These are phyloP conservation scores for Metarhizium anisopliae DNA, from an alignment of 2,329 filamentous ascomycete genomes.

Conservation along the genomic window DNA sequence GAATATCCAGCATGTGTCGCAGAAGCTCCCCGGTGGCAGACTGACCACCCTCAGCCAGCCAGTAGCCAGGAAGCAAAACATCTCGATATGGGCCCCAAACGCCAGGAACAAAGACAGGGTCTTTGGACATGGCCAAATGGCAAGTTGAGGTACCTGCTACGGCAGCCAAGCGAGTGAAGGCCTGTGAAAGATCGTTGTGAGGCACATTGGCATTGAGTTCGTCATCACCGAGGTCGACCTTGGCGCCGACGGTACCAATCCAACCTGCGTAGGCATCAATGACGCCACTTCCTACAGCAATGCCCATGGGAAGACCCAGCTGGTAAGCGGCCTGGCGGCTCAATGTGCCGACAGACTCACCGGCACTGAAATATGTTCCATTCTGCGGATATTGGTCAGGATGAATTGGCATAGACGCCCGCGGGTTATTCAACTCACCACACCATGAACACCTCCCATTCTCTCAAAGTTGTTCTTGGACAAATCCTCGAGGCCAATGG, in stretches of 20 bases:
- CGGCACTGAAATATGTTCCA: constrained; percentile 81
- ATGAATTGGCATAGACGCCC: constrained; percentile 6
- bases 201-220: constrained; percentile 58
- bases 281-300: constrained; percentile 90
- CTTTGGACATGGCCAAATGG: constrained; percentile 88
- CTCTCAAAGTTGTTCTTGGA: constrained; percentile 81
- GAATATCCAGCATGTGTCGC: constrained; percentile 90
- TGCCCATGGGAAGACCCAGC: constrained; percentile 75
- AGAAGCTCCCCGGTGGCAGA: constrained; percentile 92
- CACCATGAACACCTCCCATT: constrained; percentile 88
- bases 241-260: constrained; percentile 98
- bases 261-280: constrained; percentile 98
- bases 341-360: constrained; percentile 78
- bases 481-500: constrained; percentile 80
- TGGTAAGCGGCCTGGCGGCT: constrained; percentile 76
- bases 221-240: constrained; percentile 64
- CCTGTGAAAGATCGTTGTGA: constrained; percentile 82
- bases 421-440: constrained; percentile 45
- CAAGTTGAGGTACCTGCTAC: constrained; percentile 97
- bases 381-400: constrained; percentile 48
- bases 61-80: constrained; percentile 82
- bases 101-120: constrained; percentile 87
- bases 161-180: constrained; percentile 84
- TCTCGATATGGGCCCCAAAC: constrained; percentile 98
- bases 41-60: constrained; percentile 96